Percentiles rank a stretch among this genome's conserved stretches.
Evolutionary conservation across 768 basidiomycete genomes (phyloP).

Genomic region (Trichaptum fuscoviolaceum): DNA sequence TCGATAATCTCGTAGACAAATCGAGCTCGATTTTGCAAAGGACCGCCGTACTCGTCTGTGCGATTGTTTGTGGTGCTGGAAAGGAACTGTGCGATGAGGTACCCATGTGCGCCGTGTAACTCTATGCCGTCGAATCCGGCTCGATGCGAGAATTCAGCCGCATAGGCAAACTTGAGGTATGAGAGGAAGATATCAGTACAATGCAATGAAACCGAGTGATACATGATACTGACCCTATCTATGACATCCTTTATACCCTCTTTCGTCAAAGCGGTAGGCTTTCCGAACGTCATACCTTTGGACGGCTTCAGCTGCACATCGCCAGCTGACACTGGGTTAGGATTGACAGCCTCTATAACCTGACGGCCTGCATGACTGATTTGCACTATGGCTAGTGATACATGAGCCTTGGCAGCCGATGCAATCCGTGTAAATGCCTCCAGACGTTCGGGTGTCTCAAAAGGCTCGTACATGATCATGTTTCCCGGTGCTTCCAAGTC

Average conservation of each 20-base stretch:
- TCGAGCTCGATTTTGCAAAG: constrained; percentile 68
- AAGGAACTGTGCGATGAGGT: constrained; percentile 61
- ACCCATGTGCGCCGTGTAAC: constrained; percentile 68
- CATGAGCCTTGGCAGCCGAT: constrained; percentile 25
- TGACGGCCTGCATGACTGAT: constrained; percentile 30
- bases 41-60: constrained; percentile 67
- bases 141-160: constrained; percentile 4
- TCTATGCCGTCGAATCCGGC: constrained; percentile 62
- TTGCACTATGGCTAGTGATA: constrained; percentile 28
- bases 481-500: constrained; percentile 20
- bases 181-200: too few relatives aligned
- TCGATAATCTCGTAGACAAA: constrained; percentile 53
- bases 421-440: constrained; percentile 19
- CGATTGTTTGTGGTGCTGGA: constrained; percentile 74
- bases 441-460: constrained; percentile 20
- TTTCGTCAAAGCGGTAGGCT: too few relatives aligned
- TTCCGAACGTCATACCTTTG: constrained; percentile 27
- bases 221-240: too few relatives aligned
- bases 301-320: constrained; percentile 29
- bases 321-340: constrained; percentile 29
- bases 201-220: too few relatives aligned
- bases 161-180: too few relatives aligned
- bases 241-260: not conserved
- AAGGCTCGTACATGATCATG: constrained; percentile 26
- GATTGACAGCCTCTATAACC: constrained; percentile 29